These are phyloP conservation scores for Phoenix dactylifera DNA, from an alignment of 176 grass and related monocot species.

Conservation along the genomic window DNA sequence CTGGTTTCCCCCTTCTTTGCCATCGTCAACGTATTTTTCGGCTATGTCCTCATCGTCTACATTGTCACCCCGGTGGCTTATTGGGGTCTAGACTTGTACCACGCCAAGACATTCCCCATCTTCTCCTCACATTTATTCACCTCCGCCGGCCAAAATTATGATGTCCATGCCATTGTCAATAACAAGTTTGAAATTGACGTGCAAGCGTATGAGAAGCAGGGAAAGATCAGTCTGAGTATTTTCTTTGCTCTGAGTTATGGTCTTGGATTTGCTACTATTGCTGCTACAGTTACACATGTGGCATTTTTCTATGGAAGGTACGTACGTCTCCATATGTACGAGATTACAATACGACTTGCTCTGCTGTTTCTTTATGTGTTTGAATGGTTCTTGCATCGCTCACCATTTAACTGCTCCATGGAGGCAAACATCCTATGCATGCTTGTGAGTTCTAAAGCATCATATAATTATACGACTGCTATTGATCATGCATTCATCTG, in stretches of 20 bases:
- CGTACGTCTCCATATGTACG: background rate
- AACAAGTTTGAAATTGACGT: conserved; percentile 36
- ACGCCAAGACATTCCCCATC: conserved; percentile 62
- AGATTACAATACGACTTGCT: too few relatives aligned
- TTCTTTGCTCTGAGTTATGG: conserved; percentile 65
- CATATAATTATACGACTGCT: too few relatives aligned
- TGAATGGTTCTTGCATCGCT: too few relatives aligned
- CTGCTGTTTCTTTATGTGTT: too few relatives aligned
- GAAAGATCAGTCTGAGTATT: conserved; percentile 55
- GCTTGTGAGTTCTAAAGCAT: too few relatives aligned
- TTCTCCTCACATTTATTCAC: conserved; percentile 70
- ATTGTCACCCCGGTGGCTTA: conserved; percentile 38
- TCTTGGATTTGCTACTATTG: conserved; percentile 59
- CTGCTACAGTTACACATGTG: conserved; percentile 58
- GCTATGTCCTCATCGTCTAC: conserved; percentile 43
- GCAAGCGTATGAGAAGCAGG: conserved; percentile 21
- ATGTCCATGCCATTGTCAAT: conserved; percentile 46
- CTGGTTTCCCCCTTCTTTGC: conserved; percentile 75
- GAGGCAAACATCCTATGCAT: too few relatives aligned
- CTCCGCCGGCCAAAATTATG: conserved; percentile 34
- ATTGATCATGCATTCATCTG: too few relatives aligned
- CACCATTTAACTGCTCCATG: too few relatives aligned
- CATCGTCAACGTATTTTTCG: conserved; percentile 55
- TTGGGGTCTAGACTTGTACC: conserved; percentile 55
- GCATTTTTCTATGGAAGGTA: conserved; percentile 60